Evolutionary conservation across 306 rosid species (phyloP), one percentile per base, ranked within the genome.

Genomic region (Fagus sylvatica): DNA sequence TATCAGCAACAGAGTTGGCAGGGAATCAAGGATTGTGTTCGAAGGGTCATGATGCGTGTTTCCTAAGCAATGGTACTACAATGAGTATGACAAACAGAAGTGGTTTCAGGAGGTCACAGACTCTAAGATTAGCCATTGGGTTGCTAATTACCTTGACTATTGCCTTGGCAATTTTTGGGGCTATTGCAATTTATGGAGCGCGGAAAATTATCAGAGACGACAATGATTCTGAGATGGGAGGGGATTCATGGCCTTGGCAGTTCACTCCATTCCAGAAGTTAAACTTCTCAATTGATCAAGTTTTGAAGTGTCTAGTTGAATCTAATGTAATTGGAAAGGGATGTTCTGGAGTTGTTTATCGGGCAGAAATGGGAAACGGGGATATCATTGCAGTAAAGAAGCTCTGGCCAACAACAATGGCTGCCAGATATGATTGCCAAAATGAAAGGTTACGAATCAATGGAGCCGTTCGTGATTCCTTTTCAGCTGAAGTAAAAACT

Each of bases 221-320:
- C 74, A 88, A 80, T 34, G 90, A 88, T 77, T 90, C 96, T 10
- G 96, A 91, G 85, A 74, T 88, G 71, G 91, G 96, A 72, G 86
- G 87, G 42, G 87, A 88, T 46, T 82, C 92, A 33, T 86, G 87
- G 91, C 93, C 94, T 69, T 90, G 97, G 96, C 89, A 91, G 60
- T 90, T 91, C 86, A 90, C 87, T 3, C 97, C 98, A 68, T 93
- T 91, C 72, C 98, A 93, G 75, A 91, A 91, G 82, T 84, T 93
- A n/a, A 90, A 80, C 70, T 93, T 93, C 88, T 76, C 91, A 1
- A 89, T 91, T 53, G 97, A 93, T 5, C 92, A 91, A 72, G 84
- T 93, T 1, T 69, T 90, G 1, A 90, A 85, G 75, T 91, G 92
- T 75, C 84, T 93, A 39, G 87, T 87, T 39, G 98, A 93, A 72